Base-by-base conservation (phyloP, 78 protist species). In the Dictyostelium firmibasis region DNA sequence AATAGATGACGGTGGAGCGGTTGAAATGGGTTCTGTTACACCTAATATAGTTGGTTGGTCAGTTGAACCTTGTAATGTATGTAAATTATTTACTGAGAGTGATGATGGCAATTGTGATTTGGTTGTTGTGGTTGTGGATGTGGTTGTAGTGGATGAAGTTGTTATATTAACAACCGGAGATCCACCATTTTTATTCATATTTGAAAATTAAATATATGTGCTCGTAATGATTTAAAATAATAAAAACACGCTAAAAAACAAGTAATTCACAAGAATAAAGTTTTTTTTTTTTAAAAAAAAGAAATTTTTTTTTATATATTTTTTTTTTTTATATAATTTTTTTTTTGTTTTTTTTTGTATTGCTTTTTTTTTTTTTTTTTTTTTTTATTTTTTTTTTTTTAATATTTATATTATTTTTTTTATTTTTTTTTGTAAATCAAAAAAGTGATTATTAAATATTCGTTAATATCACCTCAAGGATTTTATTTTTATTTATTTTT, bases 1-100 rank as follows among this genome's bases (percentile, higher is more conserved):
- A 4, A 27, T 25, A 47, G 92, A 11, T 18, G 92, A 43, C 16
- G 97, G 96, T 6, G 9, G 8, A 13, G 86, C 91, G 2, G 86
- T 35, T 8, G 96, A 67, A 20, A 96, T 70, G 70, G 97, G 97
- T 36, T 53, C 91, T 18, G 97, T 96, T 38, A 85, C 84, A 43
- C 96, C 96, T 44, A 29, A 91, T 8, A 62, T 25, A 3, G 29
- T 23, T 31, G 36, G 72, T 31, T 81, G n/a, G 13, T 20, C 35
- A 10, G 23, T 35, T 23, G 43, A 13, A 33, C 76, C 86, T 57
- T n/a, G 36, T 57, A 18, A 20, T 16, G 86, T 18, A 9, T 70
- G n/a, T 25, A 31, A 35, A 67, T 35, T 50, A 25, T 29, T 29
- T 16, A 38, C 57, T 16, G 62, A 27, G 25, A 41, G 20, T 60